These are phyloP conservation scores for Gaillardinia entomophila DNA, from an alignment of 805 yeast genomes.

Conservation along the genomic window DNA sequence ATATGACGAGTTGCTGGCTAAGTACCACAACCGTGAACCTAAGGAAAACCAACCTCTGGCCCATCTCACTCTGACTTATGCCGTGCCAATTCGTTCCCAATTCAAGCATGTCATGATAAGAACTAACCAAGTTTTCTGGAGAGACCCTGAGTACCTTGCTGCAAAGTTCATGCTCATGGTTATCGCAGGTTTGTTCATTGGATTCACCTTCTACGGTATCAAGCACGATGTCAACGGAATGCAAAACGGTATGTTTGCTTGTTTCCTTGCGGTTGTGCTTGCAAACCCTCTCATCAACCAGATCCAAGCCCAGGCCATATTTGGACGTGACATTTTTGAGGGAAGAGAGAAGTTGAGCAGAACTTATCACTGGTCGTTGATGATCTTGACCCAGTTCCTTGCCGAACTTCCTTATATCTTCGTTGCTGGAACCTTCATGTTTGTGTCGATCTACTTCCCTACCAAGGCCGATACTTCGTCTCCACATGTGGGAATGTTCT, in stretches of 20 bases:
- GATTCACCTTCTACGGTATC: slow-evolving; percentile 29
- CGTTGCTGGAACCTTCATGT: slow-evolving; percentile 23
- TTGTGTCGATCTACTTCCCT: slow-evolving; percentile 37
- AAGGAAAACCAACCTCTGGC: slow-evolving; percentile 1
- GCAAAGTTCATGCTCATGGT: slow-evolving; percentile 13
- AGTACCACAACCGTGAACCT: slow-evolving; percentile 1
- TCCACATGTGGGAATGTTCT: slow-evolving; percentile 33
- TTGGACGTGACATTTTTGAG: slow-evolving; percentile 58
- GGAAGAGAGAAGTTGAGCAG: slow-evolving; percentile 67
- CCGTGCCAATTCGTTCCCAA: slow-evolving; percentile 4
- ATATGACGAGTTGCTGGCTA: slow-evolving; percentile 5
- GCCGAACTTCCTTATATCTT: slow-evolving; percentile 57
- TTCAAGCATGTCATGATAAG: slow-evolving; percentile 6
- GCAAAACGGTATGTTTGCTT: slow-evolving; percentile 44
- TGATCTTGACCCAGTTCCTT: slow-evolving; percentile 48
- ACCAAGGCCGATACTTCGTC: slow-evolving; percentile 9
- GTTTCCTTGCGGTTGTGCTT: slow-evolving; percentile 53
- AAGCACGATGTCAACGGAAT: slow-evolving; percentile 18
- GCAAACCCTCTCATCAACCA: slow-evolving; percentile 59
- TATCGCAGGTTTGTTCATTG: slow-evolving; percentile 38
- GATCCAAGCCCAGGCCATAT: slow-evolving; percentile 53
- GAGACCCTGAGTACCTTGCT: slow-evolving; percentile 10
- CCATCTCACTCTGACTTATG: slow-evolving; percentile 7
- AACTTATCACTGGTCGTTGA: slow-evolving; percentile 65
- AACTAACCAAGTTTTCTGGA: slow-evolving; percentile 8